Evolutionary conservation across 2,329 filamentous ascomycete species (phyloP), one percentile per base, ranked within the genome.

Genomic region (Colletotrichum tropicicola): DNA sequence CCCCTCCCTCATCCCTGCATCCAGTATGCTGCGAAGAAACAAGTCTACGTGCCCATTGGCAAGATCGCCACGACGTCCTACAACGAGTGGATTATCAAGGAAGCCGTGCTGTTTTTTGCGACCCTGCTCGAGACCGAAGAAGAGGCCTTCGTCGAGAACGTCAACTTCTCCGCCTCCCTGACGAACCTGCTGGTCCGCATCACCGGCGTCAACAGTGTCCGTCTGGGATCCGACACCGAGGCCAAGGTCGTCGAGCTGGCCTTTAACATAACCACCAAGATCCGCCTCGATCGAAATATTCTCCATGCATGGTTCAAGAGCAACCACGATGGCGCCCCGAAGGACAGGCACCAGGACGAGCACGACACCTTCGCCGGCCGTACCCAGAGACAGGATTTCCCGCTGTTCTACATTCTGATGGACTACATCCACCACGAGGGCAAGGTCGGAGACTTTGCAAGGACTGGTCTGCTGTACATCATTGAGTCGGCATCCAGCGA

Each of bases 371-470:
- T 97, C 75, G 92, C 92, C 1, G 94, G 94, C 3, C 88, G 91
- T 52, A 96, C 92, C 6, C 92, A 97, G 73, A 91, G 94, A 75
- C 92, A 94, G 69, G 95, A 98, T 73, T 99, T 99, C 70, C 96
- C 96, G 0, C 80, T 99, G 2, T 98, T 98, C 79, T 98, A 98
- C 75, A 87, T 98, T 41, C 83, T 99, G 69, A 92, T 99, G 74
- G 94, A 99, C 75, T 97, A 97, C 75, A 97, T 99, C 56, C 95
- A 99, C 73, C 92, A 97, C 70, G 95, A 98, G 74, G 96, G 96
- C 43, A 91, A 95, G 59, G 92, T 97, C 17, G 96, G 96, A 12
- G 96, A 99, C 77, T 99, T 99, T 82, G 95, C 96, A 3, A 86
- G 96, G 61, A 99, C 96, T 0, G 96, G 96, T 0, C 78, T 99